Percentiles rank a stretch among this genome's conserved stretches.
Conservation (phyloP, 1,284 basidiomycete genomes). For the Cryptococcus neoformans region DNA sequence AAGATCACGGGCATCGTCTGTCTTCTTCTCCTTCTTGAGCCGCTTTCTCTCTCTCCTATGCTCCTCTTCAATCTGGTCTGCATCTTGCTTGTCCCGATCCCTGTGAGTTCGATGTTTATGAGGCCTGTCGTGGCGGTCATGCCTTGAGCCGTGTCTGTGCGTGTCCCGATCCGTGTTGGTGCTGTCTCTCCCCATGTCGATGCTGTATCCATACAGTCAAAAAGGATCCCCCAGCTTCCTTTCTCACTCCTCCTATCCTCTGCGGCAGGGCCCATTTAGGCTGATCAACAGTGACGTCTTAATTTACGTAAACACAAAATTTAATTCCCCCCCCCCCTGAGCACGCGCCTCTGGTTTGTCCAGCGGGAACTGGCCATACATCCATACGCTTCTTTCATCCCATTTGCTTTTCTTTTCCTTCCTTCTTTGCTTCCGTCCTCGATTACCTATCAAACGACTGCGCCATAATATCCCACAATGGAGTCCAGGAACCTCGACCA, state of each 20-base stretch:
- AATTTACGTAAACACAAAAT: too few species aligned
- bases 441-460: too few species aligned
- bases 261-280: too few species aligned
- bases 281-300: too few species aligned
- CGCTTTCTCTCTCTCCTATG: constrained; percentile 45
- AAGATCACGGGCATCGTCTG: constrained; percentile 16
- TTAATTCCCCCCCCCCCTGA: not conserved
- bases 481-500: constrained; percentile 47
- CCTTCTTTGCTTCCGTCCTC: not conserved
- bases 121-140: constrained; percentile 4
- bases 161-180: constrained; percentile 8
- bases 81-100: constrained; percentile 21
- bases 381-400: not conserved
- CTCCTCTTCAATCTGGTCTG: constrained; percentile 52
- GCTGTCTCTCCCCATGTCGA: not conserved
- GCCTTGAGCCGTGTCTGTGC: constrained; percentile 14
- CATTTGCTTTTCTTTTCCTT: not conserved
- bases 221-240: too few species aligned
- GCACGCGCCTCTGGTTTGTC: constrained; percentile 1
- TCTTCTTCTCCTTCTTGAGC: constrained; percentile 35
- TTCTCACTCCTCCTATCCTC: too few species aligned
- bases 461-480: constrained; percentile 24
- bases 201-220: not conserved
- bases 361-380: too few species aligned
- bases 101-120: constrained; percentile 4